Conservation (phyloP, 2,329 filamentous ascomycete genomes). For the Colletotrichum acutatum region DNA sequence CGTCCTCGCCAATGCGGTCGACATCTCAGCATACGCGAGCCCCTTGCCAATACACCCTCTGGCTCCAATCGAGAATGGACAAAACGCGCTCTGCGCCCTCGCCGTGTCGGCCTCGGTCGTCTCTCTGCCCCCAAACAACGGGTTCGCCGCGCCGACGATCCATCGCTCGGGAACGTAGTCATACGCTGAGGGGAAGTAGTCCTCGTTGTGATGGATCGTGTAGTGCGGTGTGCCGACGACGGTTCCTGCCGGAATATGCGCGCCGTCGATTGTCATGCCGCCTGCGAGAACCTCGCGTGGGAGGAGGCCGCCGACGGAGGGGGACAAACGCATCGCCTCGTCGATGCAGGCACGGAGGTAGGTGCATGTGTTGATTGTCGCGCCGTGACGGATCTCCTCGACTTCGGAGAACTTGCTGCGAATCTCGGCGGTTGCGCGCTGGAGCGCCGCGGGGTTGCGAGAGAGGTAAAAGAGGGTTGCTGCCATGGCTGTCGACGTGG, state of each 20-base stretch:
- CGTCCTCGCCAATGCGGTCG: conserved; percentile 68
- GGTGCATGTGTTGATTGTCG: conserved; percentile 59
- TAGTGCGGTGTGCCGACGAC: conserved; percentile 75
- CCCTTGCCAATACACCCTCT: conserved; percentile 79
- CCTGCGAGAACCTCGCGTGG: conserved; percentile 69
- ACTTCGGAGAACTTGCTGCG: conserved; percentile 60
- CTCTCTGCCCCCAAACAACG: conserved; percentile 43
- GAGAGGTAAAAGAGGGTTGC: conserved; percentile 72
- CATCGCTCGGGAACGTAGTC: conserved; percentile 73
- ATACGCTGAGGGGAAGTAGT: conserved; percentile 70
- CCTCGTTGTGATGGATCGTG: conserved; percentile 73
- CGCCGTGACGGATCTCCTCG: conserved; percentile 66
- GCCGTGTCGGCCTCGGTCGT: conserved; percentile 63
- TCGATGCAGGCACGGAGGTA: conserved; percentile 74
- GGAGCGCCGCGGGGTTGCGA: conserved; percentile 60
- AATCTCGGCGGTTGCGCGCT: conserved; percentile 61
- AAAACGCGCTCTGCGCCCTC: conserved; percentile 75
- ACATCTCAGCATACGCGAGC: conserved; percentile 75
- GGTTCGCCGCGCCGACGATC: conserved; percentile 61
- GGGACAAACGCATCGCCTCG: conserved; percentile 72
- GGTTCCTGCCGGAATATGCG: conserved; percentile 66
- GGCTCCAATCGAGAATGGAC: conserved; percentile 77
- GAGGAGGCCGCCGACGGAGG: conserved; percentile 69
- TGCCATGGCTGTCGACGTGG: conserved; percentile 75
- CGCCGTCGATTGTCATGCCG: conserved; percentile 65